Conservation (phyloP, 768 basidiomycete genomes). For the Boletus speciosus region DNA sequence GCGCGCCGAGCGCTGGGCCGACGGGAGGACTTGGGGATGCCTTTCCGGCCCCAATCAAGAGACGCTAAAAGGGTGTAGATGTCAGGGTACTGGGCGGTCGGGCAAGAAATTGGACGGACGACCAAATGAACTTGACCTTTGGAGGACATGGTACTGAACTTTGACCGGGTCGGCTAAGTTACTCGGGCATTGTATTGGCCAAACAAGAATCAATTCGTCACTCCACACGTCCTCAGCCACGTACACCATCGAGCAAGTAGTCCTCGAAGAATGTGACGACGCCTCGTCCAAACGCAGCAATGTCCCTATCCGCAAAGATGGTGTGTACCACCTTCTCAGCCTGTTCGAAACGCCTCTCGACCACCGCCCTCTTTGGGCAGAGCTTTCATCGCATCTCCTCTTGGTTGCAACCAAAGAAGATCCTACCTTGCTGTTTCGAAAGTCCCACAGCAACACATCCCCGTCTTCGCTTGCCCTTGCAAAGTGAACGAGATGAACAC, state of each 20-base stretch:
- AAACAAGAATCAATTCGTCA: constrained; percentile 18
- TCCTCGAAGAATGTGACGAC: constrained; percentile 39
- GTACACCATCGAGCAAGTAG: constrained; percentile 23
- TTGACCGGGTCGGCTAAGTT: neutral
- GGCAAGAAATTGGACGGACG: constrained; percentile 43
- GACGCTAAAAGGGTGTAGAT: constrained; percentile 47
- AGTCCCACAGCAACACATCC: constrained; percentile 46
- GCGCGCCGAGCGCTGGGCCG: constrained; percentile 94
- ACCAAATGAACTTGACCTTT: constrained; percentile 72
- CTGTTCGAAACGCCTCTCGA: constrained; percentile 31
- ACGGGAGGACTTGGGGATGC: constrained; percentile 95
- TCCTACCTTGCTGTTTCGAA: constrained; percentile 44
- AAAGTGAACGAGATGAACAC: constrained; percentile 39
- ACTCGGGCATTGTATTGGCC: constrained; percentile 4
- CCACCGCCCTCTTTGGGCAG: constrained; percentile 34
- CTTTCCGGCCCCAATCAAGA: constrained; percentile 89
- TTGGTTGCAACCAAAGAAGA: constrained; percentile 7
- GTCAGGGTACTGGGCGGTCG: constrained; percentile 2
- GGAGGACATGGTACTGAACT: constrained; percentile 57
- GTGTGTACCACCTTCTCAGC: constrained; percentile 39
- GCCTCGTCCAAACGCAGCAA: constrained; percentile 40
- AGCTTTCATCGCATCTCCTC: constrained; percentile 19
- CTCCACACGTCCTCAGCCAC: neutral
- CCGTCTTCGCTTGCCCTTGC: constrained; percentile 46
- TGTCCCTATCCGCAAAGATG: constrained; percentile 36